Evolutionary conservation across 495 filamentous ascomycete genomes (phyloP).

Genomic region (Aspergillus ellipticus): DNA sequence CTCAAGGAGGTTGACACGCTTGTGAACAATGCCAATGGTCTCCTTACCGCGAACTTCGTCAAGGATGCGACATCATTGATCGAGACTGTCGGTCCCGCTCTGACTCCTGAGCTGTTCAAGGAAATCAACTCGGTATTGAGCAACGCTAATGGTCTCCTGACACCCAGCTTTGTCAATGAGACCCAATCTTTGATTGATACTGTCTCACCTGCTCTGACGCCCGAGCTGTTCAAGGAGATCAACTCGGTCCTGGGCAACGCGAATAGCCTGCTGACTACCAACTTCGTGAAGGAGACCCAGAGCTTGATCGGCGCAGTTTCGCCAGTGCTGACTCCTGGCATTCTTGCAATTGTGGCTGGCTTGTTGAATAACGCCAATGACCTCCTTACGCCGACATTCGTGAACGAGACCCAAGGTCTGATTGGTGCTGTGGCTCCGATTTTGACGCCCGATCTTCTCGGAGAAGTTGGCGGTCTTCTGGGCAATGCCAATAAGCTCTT

Average conservation of each 20-base stretch:
- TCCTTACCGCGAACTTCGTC: constrained; percentile 30
- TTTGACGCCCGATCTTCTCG: constrained; percentile 33
- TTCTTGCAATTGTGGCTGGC: constrained; percentile 35
- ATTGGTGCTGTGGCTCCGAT: constrained; percentile 25
- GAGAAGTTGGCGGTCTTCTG: constrained; percentile 37
- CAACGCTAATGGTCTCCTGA: constrained; percentile 35
- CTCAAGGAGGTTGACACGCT: constrained; percentile 32
- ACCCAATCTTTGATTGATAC: constrained; percentile 31
- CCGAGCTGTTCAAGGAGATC: constrained; percentile 27
- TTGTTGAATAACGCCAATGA: constrained; percentile 41
- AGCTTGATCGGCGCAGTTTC: constrained; percentile 33
- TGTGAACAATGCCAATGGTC: constrained; percentile 32
- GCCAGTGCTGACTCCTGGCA: constrained; percentile 32
- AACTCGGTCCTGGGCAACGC: constrained; percentile 27
- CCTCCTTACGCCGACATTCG: constrained; percentile 38
- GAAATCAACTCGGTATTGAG: constrained; percentile 33
- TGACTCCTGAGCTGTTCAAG: constrained; percentile 31
- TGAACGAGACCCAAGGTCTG: constrained; percentile 33
- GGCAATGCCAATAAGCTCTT: constrained; percentile 33
- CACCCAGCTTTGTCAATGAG: constrained; percentile 35
- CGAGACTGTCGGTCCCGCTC: constrained; percentile 32
- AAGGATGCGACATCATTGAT: constrained; percentile 24
- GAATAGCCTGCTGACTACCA: constrained; percentile 29
- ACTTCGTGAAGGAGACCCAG: constrained; percentile 39
- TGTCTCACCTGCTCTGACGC: constrained; percentile 21